phyloP scores from a whole-genome alignment of 2,329 filamentous ascomycete species.

The Oidium heveae region DNA sequence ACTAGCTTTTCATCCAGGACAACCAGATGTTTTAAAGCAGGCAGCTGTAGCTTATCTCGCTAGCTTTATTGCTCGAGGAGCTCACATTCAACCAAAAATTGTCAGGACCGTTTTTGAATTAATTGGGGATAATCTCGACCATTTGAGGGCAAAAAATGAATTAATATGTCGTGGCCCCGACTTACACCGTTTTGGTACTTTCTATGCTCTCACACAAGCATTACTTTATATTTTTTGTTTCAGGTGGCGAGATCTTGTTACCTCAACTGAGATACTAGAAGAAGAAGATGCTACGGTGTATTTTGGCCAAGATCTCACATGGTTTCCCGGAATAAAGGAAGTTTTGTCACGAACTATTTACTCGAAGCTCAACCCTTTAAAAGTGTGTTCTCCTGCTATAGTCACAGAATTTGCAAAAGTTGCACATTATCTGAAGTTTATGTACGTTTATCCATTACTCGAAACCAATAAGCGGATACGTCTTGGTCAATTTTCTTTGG shows the following conservation, averaged over 20 bases:
- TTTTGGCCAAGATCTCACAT: constrained; percentile 47
- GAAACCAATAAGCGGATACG: constrained; percentile 83
- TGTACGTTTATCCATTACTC: constrained; percentile 71
- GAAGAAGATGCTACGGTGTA: constrained; percentile 34
- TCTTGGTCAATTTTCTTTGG: constrained; percentile 42
- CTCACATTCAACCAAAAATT: constrained; percentile 47
- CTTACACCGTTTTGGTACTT: constrained; percentile 38
- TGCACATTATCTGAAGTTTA: constrained; percentile 59
- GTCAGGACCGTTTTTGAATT: constrained; percentile 66
- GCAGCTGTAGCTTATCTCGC: constrained; percentile 79
- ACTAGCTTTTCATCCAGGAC: constrained; percentile 35
- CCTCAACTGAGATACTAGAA: constrained; percentile 26
- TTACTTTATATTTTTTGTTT: constrained; percentile 72
- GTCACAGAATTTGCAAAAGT: constrained; percentile 81
- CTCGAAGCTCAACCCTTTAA: constrained; percentile 77
- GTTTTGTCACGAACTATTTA: constrained; percentile 56
- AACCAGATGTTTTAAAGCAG: constrained; percentile 50
- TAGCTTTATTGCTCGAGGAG: constrained; percentile 79
- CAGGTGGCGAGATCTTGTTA: constrained; percentile 75
- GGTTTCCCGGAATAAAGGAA: constrained; percentile 51
- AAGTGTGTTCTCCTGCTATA: constrained; percentile 76
- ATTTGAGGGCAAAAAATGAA: constrained; percentile 49
- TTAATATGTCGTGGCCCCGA: constrained; percentile 59
- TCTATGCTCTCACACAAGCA: constrained; percentile 45
- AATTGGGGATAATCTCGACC: constrained; percentile 52